Base-by-base conservation (phyloP, 2,329 filamentous ascomycete species). In the Penicillium janthinellum region DNA sequence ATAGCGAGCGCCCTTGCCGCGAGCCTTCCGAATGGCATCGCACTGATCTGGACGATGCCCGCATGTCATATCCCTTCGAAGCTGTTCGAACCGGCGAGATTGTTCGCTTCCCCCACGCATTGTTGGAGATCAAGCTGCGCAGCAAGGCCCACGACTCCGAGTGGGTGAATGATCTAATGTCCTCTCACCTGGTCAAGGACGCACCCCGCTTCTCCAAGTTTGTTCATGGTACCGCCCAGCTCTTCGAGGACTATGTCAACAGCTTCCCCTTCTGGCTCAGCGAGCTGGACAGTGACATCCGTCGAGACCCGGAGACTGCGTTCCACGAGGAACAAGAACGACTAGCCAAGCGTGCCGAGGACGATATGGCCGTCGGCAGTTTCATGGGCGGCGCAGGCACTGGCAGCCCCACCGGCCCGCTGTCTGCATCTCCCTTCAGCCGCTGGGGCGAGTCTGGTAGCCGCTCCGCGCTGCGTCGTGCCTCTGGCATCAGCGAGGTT, bases 211-310 rank as follows among this genome's bases (percentile, higher is more conserved):
- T 99, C 79, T 97, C 92, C 70, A 99, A 99, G 76, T 99, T 98
- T 69, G 90, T 96, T 2, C 94, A 99, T 70, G 95, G 95, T 62
- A 88, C 96, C 4, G 93, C 94, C 7, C 88, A 89, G 41, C 83
- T 99, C 2, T 98, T 98, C 67, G 95, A 98, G 70, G 92, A 99
- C 76, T 87, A 96, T 71, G 93, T 99, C 75, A 98, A 98, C 78
- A 93, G 87, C 63, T 88, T 98, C 71, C 95, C 95, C 14, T 97
- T 98, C 80, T 99, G 95, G 95, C 85, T 98, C 37, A 89, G 89
- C 69, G 90, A 96, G 63, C 83, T 98, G 45, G 94, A 97, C 73
- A 91, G 86, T 35, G 95, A 99, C 73, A 99, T 99, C 72, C 89
- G 94, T 67, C 92, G 91, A 73, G 93, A 98, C 73, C 95, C 95